phyloP scores from a whole-genome alignment of 805 yeast genomes.

The Suhomyces tanzawaensis region DNA sequence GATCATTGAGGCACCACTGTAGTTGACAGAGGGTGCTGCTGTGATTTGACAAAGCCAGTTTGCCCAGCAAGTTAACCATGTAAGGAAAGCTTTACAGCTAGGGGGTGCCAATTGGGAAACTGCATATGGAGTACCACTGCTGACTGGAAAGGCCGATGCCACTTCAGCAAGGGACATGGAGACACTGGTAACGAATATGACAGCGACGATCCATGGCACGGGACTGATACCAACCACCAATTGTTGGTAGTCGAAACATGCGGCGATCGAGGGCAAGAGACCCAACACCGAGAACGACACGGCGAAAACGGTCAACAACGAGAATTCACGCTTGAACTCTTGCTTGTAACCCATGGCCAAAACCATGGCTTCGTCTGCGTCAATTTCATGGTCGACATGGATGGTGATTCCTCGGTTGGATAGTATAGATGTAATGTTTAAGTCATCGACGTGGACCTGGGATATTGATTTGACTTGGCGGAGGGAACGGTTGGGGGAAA shows the following conservation, averaged over 20 bases:
- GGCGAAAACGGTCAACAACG: constrained; percentile 55
- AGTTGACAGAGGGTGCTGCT: constrained; percentile 59
- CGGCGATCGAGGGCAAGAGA: constrained; percentile 61
- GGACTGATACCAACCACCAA: constrained; percentile 63
- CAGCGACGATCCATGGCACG: constrained; percentile 57
- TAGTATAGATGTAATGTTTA: constrained; percentile 35
- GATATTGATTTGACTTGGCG: constrained; percentile 10
- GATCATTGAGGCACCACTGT: constrained; percentile 55
- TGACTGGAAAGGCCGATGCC: constrained; percentile 63
- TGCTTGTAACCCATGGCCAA: constrained; percentile 61
- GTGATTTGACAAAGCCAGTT: constrained; percentile 67
- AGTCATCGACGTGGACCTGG: constrained; percentile 34
- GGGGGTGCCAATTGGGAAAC: constrained; percentile 61
- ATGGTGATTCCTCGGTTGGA: constrained; percentile 38
- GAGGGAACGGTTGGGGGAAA: constrained; percentile 4
- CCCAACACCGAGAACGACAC: constrained; percentile 66
- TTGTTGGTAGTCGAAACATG: constrained; percentile 59
- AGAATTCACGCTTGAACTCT: constrained; percentile 59
- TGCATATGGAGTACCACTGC: constrained; percentile 70
- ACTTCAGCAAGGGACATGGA: constrained; percentile 65
- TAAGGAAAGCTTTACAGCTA: constrained; percentile 47
- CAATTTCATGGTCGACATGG: constrained; percentile 48
- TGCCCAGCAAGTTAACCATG: constrained; percentile 65
- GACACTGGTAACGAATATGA: constrained; percentile 54
- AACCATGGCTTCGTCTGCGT: constrained; percentile 51